phyloP scores from a whole-genome alignment of 2,329 filamentous ascomycete genomes.

The Exophiala sideris region DNA sequence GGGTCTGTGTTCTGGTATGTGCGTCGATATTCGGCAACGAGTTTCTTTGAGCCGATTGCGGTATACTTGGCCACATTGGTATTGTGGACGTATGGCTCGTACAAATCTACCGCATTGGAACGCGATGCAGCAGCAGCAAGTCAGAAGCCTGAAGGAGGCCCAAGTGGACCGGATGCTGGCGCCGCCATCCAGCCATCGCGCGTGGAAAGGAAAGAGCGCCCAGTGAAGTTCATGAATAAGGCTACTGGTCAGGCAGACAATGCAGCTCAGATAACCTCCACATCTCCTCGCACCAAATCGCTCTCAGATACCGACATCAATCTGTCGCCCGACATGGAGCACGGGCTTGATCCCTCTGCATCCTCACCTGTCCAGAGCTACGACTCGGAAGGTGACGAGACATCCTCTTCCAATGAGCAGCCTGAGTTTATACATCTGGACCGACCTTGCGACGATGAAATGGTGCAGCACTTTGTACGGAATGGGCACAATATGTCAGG shows the following conservation, averaged over 20 bases:
- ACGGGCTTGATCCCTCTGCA: neutral
- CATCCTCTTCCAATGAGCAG: constrained; percentile 19
- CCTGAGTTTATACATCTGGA: constrained; percentile 51
- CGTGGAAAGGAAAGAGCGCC: constrained; percentile 21
- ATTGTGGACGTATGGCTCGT: constrained; percentile 48
- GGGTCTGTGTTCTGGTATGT: constrained; percentile 54
- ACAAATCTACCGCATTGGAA: constrained; percentile 23
- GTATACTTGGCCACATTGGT: constrained; percentile 47
- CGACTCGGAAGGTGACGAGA: constrained; percentile 13
- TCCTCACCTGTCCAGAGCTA: neutral
- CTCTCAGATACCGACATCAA: neutral
- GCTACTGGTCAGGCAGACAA: constrained; percentile 5
- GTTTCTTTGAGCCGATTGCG: constrained; percentile 48
- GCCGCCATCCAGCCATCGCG: constrained; percentile 22
- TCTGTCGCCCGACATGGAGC: neutral
- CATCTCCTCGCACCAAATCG: neutral
- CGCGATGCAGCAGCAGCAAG: constrained; percentile 16
- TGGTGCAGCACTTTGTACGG: constrained; percentile 55
- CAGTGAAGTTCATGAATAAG: constrained; percentile 18
- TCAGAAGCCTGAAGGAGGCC: constrained; percentile 18
- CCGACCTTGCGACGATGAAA: constrained; percentile 55
- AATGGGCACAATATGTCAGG: constrained; percentile 50
- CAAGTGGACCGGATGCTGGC: constrained; percentile 19
- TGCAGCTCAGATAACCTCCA: neutral
- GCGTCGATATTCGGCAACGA: constrained; percentile 47